Percentiles rank a stretch among this genome's conserved stretches.
Evolutionary conservation across 768 basidiomycete genomes (phyloP).

Genomic region (Lentinus tigrinus): DNA sequence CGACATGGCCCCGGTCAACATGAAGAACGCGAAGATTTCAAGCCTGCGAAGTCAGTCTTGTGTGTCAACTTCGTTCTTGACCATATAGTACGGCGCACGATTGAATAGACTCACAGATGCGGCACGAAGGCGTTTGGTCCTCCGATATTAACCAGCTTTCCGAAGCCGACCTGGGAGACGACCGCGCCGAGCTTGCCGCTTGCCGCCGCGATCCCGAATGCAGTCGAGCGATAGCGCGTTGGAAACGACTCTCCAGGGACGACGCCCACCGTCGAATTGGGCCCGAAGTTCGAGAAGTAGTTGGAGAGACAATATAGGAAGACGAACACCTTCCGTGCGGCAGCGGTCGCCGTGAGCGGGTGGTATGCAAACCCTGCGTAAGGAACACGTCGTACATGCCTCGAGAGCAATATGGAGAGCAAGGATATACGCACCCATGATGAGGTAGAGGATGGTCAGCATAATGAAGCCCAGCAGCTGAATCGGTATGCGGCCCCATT

Average conservation of each 20-base stretch:
- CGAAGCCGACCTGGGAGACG: constrained; percentile 76
- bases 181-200: constrained; percentile 83
- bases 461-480: constrained; percentile 37
- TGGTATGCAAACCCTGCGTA: constrained; percentile 64
- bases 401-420: background rate
- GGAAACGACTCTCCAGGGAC: constrained; percentile 85
- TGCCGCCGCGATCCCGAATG: constrained; percentile 82
- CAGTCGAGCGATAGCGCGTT: constrained; percentile 84
- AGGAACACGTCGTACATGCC: background rate
- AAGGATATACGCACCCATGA: constrained; percentile 24
- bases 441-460: constrained; percentile 32
- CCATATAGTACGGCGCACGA: no score
- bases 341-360: constrained; percentile 43
- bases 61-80: no score
- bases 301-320: constrained; percentile 83
- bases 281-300: constrained; percentile 90
- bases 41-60: constrained; percentile 38
- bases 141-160: constrained; percentile 64
- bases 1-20: constrained; percentile 82
- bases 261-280: constrained; percentile 77
- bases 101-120: constrained; percentile 55
- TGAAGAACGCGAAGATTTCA: constrained; percentile 82
- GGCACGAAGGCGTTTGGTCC: constrained; percentile 59
- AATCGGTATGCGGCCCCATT: constrained; percentile 75
- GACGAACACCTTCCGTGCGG: constrained; percentile 60